Conservation (phyloP, 805 yeast genomes). For the Nakazawaea holstii region DNA sequence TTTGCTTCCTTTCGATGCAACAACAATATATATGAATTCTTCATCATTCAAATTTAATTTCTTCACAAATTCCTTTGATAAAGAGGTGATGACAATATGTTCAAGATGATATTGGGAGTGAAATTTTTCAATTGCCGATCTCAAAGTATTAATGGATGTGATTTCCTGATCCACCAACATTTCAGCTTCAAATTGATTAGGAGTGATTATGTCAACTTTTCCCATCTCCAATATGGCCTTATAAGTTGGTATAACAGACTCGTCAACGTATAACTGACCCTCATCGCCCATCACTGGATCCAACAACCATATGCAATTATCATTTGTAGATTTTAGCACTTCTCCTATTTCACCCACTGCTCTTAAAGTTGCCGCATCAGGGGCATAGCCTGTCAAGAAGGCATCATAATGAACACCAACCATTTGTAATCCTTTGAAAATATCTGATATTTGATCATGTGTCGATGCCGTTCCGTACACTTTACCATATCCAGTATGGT, state of each 20-base stretch:
- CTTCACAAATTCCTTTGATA: constrained; percentile 18
- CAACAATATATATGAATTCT: constrained; percentile 35
- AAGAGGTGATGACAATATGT: constrained; percentile 65
- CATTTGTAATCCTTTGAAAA: constrained; percentile 32
- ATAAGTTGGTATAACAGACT: constrained; percentile 55
- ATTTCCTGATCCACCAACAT: constrained; percentile 52
- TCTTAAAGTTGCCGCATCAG: constrained; percentile 45
- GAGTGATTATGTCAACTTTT: constrained; percentile 70
- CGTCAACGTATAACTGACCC: constrained; percentile 60
- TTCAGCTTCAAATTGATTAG: constrained; percentile 88
- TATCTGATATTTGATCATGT: constrained; percentile 31
- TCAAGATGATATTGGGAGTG: constrained; percentile 45
- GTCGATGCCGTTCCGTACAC: constrained; percentile 42
- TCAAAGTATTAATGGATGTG: constrained; percentile 30
- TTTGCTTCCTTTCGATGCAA: constrained; percentile 27
- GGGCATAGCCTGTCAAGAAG: constrained; percentile 63
- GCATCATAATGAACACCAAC: constrained; percentile 42
- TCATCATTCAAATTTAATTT: constrained; percentile 5
- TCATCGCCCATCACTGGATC: constrained; percentile 86
- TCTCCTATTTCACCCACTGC: constrained; percentile 34
- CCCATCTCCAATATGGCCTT: constrained; percentile 36
- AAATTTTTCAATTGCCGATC: constrained; percentile 39
- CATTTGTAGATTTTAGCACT: constrained; percentile 28
- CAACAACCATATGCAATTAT: constrained; percentile 45
- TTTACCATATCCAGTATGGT: constrained; percentile 67